phyloP scores from a whole-genome alignment of 106 monocot genomes.

The Cymbidium sinense region DNA sequence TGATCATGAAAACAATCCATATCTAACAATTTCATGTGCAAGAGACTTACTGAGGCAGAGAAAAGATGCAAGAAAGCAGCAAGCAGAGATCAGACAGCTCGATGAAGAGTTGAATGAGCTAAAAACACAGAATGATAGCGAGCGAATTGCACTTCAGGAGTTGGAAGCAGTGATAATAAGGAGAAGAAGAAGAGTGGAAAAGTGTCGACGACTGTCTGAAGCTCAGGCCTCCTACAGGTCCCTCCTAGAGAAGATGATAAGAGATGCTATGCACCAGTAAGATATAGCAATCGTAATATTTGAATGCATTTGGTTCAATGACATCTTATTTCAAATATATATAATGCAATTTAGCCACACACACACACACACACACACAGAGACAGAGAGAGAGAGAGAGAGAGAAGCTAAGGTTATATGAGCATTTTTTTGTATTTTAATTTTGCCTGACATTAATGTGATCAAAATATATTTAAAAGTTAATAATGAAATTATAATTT shows the following conservation, averaged over 20 bases:
- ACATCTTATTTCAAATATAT: no score
- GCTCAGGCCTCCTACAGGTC: slow-evolving; percentile 63
- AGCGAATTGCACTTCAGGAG: slow-evolving; percentile 45
- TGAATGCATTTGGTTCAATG: no score
- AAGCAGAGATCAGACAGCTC: slow-evolving; percentile 37
- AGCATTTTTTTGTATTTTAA: no score
- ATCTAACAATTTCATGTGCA: slow-evolving; percentile 55
- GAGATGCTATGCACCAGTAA: slow-evolving; percentile 94
- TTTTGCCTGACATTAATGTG: no score
- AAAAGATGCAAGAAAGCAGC: slow-evolving; percentile 48
- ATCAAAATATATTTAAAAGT: no score
- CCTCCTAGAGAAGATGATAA: slow-evolving; percentile 83
- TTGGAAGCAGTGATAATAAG: slow-evolving; percentile 53
- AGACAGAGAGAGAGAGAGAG: no score
- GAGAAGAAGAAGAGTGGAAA: slow-evolving; percentile 60
- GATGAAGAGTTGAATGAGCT: slow-evolving; percentile 46
- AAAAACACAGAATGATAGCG: slow-evolving; percentile 51
- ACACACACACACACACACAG: no score
- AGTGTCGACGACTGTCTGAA: slow-evolving; percentile 61
- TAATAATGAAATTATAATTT: no score
- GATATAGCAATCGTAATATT: slow-evolving; percentile 5
- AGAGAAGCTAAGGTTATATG: no score
- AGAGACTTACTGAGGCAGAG: slow-evolving; percentile 66
- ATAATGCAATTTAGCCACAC: no score
- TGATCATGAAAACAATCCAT: slow-evolving; percentile 27